Percentiles rank a stretch among this genome's conserved stretches.
Evolutionary conservation across 768 basidiomycete species (phyloP).

Genomic region (Termitomyces sp.): DNA sequence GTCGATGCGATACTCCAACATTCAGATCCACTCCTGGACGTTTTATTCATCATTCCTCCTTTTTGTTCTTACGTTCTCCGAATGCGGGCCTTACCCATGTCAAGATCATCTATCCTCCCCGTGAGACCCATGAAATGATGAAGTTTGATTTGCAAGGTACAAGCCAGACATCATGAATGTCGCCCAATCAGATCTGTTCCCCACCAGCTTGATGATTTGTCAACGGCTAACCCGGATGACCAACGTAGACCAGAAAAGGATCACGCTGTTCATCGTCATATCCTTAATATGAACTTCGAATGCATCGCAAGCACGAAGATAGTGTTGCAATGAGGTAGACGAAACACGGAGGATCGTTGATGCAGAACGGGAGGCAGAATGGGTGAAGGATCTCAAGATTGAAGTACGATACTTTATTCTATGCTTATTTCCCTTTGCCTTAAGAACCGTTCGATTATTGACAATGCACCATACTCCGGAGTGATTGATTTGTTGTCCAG

Average conservation of each 20-base stretch:
- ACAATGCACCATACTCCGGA: conserved; percentile 77
- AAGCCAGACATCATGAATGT: conserved; percentile 76
- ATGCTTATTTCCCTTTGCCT: not conserved
- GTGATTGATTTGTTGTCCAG: conserved; percentile 69
- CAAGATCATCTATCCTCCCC: conserved; percentile 84
- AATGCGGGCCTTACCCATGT: conserved; percentile 27
- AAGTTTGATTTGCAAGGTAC: conserved; percentile 51
- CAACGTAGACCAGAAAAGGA: conserved; percentile 86
- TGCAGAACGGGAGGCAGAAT: conserved; percentile 56
- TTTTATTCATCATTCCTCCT: conserved; percentile 40
- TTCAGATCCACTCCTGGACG: conserved; percentile 46
- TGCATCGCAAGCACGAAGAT: conserved; percentile 42
- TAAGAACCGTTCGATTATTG: conserved; percentile 74
- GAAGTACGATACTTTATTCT: conserved; percentile 41
- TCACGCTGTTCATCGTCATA: conserved; percentile 64
- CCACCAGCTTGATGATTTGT: not conserved
- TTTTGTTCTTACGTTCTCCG: conserved; percentile 28
- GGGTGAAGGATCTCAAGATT: conserved; percentile 63
- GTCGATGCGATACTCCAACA: conserved; percentile 67
- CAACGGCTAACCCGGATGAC: not conserved
- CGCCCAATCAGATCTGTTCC: conserved; percentile 78
- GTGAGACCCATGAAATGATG: conserved; percentile 76
- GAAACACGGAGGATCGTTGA: conserved; percentile 64
- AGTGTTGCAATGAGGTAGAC: conserved; percentile 79
- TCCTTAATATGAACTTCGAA: conserved; percentile 34